Base-by-base conservation (phyloP, 768 basidiomycete genomes). In the Boletus sp. region DNA sequence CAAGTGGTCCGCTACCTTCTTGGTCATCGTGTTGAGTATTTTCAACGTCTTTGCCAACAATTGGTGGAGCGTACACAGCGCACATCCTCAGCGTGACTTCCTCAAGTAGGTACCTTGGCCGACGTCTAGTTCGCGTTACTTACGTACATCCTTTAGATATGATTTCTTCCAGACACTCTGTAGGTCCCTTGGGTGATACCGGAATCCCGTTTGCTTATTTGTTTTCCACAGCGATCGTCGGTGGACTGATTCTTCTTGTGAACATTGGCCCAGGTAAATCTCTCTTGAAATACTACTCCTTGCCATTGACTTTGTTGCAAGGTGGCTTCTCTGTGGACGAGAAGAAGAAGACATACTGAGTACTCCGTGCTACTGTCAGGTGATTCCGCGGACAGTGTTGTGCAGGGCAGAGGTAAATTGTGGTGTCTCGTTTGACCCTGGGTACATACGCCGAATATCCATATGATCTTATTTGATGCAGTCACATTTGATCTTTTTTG, bases 1-100 rank as follows among this genome's bases (percentile, higher is more conserved):
- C 66, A 98, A 98, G 77, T 97, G 94, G 92, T 94, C 92, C 14
- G 96, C 96, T 3, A 84, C 87, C 12, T 98, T 98, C 85, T 83
- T 99, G 58, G 95, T 98, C 57, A 74, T 97, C 61, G 81, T 94
- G 4, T 75, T 99, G 67, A 92, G 90, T 69, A 73, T 92, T 65
- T 98, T 98, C 87, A 99, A 99, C 71, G 94, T 96, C 35, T 92
- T 96, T 66, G 92, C 90, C 74, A 99, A 99, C 81, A 97, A 98
- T 76, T 99, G 92, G 90, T 99, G 96, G 96, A 87, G 83, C 64
- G 87, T 98, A 24, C 88, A 94, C 72, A 83, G 87, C 45, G 84
- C 87, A 44, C 97, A 98, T 73, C 96, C 96, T 61, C 92, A 95
- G 67, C 83, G 95, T 28, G 97, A 99, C 71, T 99, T 98, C 86